Conservation (phyloP, 2,329 filamentous ascomycete species). For the Penicillium expansum region DNA sequence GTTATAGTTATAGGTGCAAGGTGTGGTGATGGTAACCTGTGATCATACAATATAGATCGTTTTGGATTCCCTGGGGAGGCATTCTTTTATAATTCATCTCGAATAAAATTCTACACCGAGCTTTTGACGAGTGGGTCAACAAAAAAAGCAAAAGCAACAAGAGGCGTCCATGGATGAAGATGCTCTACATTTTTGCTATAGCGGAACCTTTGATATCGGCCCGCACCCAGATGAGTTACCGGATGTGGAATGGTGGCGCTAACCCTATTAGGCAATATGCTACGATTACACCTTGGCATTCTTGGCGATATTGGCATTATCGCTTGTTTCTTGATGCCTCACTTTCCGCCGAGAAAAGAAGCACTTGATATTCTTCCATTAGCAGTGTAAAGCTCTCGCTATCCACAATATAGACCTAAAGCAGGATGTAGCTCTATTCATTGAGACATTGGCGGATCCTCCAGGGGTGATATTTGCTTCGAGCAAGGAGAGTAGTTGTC, state of each 20-base stretch:
- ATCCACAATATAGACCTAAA: background rate
- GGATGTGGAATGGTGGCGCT: conserved; percentile 13
- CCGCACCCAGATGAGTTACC: conserved; percentile 16
- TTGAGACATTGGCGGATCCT: background rate
- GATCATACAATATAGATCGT: background rate
- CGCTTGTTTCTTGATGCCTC: background rate
- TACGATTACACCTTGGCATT: conserved; percentile 14
- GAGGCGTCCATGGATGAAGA: conserved; percentile 1
- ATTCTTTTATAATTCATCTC: conserved; percentile 16
- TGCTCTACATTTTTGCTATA: background rate
- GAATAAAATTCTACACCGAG: background rate
- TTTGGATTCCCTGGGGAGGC: background rate
- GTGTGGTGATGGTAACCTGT: background rate
- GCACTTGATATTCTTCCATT: background rate
- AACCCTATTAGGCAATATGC: conserved; percentile 22
- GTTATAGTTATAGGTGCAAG: background rate
- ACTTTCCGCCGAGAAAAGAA: background rate
- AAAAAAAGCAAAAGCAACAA: background rate
- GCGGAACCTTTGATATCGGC: conserved; percentile 8
- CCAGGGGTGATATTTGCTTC: background rate
- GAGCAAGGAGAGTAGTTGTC: background rate
- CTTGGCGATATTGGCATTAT: conserved; percentile 5
- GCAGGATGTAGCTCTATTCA: background rate
- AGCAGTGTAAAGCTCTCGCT: background rate
- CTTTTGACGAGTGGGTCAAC: background rate